Percentiles rank a stretch among this genome's conserved stretches.
These are phyloP conservation scores for Przewalskia tangutica DNA, from an alignment of 257 asterid species.

Conservation along the genomic window DNA sequence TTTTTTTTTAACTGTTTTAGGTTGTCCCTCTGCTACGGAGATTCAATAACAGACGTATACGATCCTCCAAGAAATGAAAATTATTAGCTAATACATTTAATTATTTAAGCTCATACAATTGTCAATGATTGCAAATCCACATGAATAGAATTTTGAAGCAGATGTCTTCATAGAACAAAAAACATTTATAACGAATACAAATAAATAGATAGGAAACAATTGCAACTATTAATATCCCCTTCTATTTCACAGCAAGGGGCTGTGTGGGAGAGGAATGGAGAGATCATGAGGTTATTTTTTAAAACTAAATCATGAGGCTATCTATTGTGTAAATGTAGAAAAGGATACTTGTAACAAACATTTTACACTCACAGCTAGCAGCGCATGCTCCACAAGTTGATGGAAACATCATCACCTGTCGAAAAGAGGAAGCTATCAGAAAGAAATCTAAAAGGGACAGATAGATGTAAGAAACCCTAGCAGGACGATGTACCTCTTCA, in stretches of 20 bases:
- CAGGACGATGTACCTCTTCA: conserved; percentile 56
- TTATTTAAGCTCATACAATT: background rate
- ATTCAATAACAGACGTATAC: background rate
- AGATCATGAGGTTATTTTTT: too few relatives aligned
- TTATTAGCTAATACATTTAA: background rate
- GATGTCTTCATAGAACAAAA: background rate
- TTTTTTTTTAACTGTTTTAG: background rate
- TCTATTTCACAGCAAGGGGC: background rate
- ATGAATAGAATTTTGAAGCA: background rate
- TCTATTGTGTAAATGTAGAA: background rate
- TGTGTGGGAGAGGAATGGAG: background rate
- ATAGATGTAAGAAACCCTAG: background rate
- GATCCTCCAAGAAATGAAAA: background rate
- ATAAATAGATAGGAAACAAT: background rate
- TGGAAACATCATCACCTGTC: conserved; percentile 92
- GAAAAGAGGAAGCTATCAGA: conserved; percentile 2
- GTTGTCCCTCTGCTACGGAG: background rate
- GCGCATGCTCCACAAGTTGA: conserved; percentile 87
- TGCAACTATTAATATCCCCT: background rate
- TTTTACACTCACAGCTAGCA: conserved; percentile 59
- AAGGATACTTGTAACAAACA: conserved; percentile 97
- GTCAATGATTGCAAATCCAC: background rate
- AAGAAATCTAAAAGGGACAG: background rate
- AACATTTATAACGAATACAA: too few relatives aligned
- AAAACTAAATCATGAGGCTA: background rate